phyloP scores from a whole-genome alignment of 176 grass and related monocot genomes.

The Cenchrus purpureus region DNA sequence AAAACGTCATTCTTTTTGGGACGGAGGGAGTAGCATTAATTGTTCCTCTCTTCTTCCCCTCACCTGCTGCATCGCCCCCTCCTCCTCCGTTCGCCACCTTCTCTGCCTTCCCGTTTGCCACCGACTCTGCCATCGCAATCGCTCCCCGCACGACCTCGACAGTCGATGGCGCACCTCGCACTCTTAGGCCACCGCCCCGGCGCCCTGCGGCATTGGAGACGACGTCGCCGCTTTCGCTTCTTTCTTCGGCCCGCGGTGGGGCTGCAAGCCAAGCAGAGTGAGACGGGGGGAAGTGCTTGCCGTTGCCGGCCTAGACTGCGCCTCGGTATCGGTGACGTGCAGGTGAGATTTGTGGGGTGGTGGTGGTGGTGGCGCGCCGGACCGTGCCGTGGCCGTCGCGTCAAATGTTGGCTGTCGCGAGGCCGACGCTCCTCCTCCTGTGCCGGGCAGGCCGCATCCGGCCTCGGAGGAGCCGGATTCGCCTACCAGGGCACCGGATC shows the following conservation, averaged over 20 bases:
- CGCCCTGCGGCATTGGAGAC: constrained; percentile 25
- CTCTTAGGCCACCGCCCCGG: constrained; percentile 35
- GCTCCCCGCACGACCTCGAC: background rate
- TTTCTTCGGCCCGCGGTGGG: constrained; percentile 32
- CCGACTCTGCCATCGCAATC: constrained; percentile 53
- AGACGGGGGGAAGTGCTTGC: background rate
- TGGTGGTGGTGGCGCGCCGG: constrained; percentile 14
- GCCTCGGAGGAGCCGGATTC: no score
- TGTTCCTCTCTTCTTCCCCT: constrained; percentile 63
- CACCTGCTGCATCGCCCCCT: constrained; percentile 35
- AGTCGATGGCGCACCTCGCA: background rate
- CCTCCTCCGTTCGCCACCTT: constrained; percentile 37
- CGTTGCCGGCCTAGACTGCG: background rate
- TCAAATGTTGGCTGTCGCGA: no score
- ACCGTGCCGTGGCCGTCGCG: no score
- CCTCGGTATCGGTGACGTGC: constrained; percentile 54
- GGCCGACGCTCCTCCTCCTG: no score
- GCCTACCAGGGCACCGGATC: no score
- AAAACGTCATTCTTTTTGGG: no score
- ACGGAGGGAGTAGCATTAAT: no score
- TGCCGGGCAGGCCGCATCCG: no score
- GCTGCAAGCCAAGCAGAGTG: background rate
- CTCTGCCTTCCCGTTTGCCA: constrained; percentile 46
- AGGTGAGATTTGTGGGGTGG: constrained; percentile 25
- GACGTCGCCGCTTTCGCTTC: constrained; percentile 35